A percentile compares a stretch with the other conserved stretches of the same genome.
Conservation (phyloP, 345 rosid genomes). For the Reutealis trisperma region DNA sequence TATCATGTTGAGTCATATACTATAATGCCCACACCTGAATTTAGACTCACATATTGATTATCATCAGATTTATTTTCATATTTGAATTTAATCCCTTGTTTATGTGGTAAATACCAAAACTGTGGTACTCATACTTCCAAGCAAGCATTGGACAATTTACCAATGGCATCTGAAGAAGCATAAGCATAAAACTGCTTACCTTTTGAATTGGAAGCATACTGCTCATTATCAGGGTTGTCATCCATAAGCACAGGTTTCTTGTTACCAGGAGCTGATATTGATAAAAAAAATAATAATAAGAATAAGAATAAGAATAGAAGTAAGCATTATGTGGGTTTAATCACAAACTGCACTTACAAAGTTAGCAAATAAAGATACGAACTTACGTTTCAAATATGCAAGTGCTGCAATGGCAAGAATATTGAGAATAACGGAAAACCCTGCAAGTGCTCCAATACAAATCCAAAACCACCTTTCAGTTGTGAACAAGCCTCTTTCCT, state of each 20-base stretch:
- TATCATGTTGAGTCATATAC: too few species aligned
- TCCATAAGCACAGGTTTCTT: conserved; percentile 1
- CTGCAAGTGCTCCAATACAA: conserved; percentile 8
- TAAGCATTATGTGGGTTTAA: not conserved
- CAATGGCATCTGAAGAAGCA: too few species aligned
- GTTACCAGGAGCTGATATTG: conserved; percentile 15
- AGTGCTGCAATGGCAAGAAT: conserved; percentile 19
- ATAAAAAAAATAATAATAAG: too few species aligned
- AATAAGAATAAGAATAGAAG: not conserved
- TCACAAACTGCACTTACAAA: not conserved
- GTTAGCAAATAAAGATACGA: too few species aligned
- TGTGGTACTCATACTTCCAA: too few species aligned
- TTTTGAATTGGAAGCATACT: not conserved
- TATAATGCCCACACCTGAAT: too few species aligned
- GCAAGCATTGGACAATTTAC: too few species aligned
- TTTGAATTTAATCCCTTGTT: too few species aligned
- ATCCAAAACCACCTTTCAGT: conserved; percentile 27
- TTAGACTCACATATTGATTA: too few species aligned
- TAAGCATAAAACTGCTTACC: conserved; percentile 5
- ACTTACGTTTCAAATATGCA: conserved; percentile 21
- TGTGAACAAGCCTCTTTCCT: conserved; percentile 15
- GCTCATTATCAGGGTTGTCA: conserved; percentile 3
- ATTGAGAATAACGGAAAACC: conserved; percentile 19
- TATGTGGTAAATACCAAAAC: too few species aligned
- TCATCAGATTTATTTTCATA: too few species aligned